Evolutionary conservation across 352 stramenopile species (phyloP).

Genomic region (Phytophthora crassamura): DNA sequence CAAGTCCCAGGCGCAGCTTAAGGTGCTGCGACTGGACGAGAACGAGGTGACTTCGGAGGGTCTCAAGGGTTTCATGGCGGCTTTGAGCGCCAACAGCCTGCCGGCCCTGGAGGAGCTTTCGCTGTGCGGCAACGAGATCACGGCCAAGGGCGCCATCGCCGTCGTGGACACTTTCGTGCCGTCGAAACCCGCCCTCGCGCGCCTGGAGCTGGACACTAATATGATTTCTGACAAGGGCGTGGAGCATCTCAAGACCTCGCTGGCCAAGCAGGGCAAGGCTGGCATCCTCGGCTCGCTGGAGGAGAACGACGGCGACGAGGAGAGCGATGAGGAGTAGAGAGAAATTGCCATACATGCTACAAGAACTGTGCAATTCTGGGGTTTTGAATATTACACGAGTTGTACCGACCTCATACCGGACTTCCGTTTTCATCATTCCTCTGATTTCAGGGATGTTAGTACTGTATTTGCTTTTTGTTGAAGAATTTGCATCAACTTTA

Average conservation of each 20-base stretch:
- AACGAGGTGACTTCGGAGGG: constrained; percentile 82
- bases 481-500: too few species aligned
- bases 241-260: constrained; percentile 42
- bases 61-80: constrained; percentile 42
- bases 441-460: too few species aligned
- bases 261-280: constrained; percentile 57
- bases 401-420: too few species aligned
- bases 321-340: constrained; percentile 52
- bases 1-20: constrained; percentile 52
- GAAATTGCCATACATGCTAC: not conserved
- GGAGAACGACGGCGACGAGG: constrained; percentile 84
- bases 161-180: constrained; percentile 56
- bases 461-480: too few species aligned
- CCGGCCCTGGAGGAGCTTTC: constrained; percentile 59
- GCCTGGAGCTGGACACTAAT: constrained; percentile 74
- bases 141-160: constrained; percentile 68
- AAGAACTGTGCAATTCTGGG: constrained; percentile 6
- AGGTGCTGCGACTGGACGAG: constrained; percentile 79
- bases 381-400: constrained; percentile 12
- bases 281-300: constrained; percentile 74
- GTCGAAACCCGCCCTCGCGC: constrained; percentile 46
- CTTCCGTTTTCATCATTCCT: too few species aligned
- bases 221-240: constrained; percentile 80
- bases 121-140: constrained; percentile 80
- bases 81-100: constrained; percentile 39